Evolutionary conservation across 2,329 filamentous ascomycete genomes (phyloP), one percentile per base, ranked within the genome.

Genomic region (Albifimbria verrucaria): DNA sequence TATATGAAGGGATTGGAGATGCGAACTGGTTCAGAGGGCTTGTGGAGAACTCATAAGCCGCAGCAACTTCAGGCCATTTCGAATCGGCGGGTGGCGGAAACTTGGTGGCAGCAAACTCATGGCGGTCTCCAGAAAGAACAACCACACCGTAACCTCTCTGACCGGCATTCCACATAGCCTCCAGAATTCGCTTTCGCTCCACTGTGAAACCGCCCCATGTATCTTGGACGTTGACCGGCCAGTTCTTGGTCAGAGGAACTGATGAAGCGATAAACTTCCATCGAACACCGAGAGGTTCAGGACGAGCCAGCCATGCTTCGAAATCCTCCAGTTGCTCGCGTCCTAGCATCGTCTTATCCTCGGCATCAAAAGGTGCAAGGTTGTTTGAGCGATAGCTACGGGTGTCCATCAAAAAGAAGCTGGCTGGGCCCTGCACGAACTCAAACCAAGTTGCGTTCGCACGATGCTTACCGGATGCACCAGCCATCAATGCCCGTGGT

Each of bases 231-330:
- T 94, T 93, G 58, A 96, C 83, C 22, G 85, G 88, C 93, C 94
- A 99, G 70, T 99, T 99, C 74, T 96, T 96, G 7, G 94, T 97
- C 68, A 99, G 96, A 0, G 94, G 94, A 5, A 97, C 89, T 18
- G 89, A 92, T 39, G 89, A 92, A 18, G 92, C 87, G 49, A 99
- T 77, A 62, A 99, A 86, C 74, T 97, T 97, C 93, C 94, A 99
- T 64, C 87, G 87, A 0, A 97, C 86, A 1, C 91, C 90, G 25
- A 76, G 75, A 0, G 89, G 87, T 57, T 91, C 88, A 1, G 89
- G 85, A 1, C 81, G 83, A 11, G 77, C 76, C 20, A 99, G 78
- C 81, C 89, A 99, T 4, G 79, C 77, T 5, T 97, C 75, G 2
- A 99, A 81, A 59, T 96, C 92, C 5, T 81, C 77, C 0, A 96